Evolutionary conservation across 129 eudicot species (phyloP).

Genomic region (Flaveria robusta): DNA sequence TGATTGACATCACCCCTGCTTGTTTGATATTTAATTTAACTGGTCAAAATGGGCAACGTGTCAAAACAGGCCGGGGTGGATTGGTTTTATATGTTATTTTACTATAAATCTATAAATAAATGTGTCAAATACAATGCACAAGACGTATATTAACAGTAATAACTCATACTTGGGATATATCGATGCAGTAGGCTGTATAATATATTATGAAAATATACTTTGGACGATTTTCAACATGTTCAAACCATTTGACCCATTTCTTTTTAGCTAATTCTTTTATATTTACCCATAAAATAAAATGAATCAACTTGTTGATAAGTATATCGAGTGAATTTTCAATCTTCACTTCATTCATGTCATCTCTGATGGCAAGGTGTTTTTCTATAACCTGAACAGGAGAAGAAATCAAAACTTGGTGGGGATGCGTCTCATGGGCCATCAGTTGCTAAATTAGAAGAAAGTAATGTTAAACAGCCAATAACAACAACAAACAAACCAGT

Average conservation of each 20-base stretch:
- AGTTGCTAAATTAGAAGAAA: constrained; percentile 30
- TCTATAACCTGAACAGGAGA: constrained; percentile 41
- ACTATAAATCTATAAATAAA: background rate
- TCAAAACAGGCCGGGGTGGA: background rate
- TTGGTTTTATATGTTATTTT: background rate
- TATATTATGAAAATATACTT: background rate
- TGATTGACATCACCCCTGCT: background rate
- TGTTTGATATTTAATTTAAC: background rate
- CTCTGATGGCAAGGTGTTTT: constrained; percentile 9
- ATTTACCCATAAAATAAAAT: background rate
- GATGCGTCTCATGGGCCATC: constrained; percentile 37
- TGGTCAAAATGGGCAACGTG: background rate
- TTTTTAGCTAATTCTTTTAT: background rate
- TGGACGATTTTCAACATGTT: background rate
- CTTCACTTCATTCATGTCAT: background rate
- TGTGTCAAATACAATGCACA: background rate
- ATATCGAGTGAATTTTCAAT: constrained; percentile 1
- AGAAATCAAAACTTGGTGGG: constrained; percentile 28
- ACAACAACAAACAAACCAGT: constrained; percentile 29
- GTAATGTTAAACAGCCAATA: constrained; percentile 25
- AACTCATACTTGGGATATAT: background rate
- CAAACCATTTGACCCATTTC: background rate
- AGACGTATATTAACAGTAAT: background rate
- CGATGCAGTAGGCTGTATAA: background rate
- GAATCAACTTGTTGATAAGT: background rate